These are phyloP conservation scores for Hypericum androsaemum DNA, from an alignment of 345 rosid genomes.

Conservation along the genomic window DNA sequence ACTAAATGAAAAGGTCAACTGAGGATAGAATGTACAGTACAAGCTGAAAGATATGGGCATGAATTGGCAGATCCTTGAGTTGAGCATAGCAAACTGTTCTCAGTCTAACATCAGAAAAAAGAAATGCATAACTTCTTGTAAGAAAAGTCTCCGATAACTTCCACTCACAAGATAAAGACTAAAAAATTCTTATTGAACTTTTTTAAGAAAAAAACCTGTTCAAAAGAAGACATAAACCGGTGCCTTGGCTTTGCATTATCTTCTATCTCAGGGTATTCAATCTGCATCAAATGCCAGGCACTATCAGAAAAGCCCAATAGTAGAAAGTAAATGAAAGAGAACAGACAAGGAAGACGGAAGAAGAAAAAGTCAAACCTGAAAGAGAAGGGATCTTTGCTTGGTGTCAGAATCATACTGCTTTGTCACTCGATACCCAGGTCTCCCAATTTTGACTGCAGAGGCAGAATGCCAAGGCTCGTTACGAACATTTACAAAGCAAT, in stretches of 20 bases:
- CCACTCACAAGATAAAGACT: too few relatives aligned
- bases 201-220: slow-evolving; percentile 40
- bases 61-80: not conserved
- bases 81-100: not conserved
- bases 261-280: slow-evolving; percentile 97
- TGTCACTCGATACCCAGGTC: slow-evolving; percentile 93
- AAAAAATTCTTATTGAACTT: too few relatives aligned
- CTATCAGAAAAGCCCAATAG: not conserved
- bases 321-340: not conserved
- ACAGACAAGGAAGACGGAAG: not conserved
- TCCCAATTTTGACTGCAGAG: slow-evolving; percentile 79
- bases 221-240: slow-evolving; percentile 91
- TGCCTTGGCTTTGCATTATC: slow-evolving; percentile 79
- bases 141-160: too few relatives aligned
- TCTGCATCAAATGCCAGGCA: slow-evolving; percentile 29
- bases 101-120: not conserved
- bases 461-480: not conserved
- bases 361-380: slow-evolving; percentile 50
- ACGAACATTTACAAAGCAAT: not conserved
- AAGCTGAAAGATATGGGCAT: not conserved
- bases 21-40: not conserved
- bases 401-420: slow-evolving; percentile 90
- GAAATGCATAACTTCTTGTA: slow-evolving; percentile 8
- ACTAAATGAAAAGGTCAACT: not conserved
- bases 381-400: slow-evolving; percentile 85